A percentile compares a stretch with the other conserved stretches of the same genome.
Conservation (phyloP, 345 rosid genomes). For the Atalantia buxifolia region DNA sequence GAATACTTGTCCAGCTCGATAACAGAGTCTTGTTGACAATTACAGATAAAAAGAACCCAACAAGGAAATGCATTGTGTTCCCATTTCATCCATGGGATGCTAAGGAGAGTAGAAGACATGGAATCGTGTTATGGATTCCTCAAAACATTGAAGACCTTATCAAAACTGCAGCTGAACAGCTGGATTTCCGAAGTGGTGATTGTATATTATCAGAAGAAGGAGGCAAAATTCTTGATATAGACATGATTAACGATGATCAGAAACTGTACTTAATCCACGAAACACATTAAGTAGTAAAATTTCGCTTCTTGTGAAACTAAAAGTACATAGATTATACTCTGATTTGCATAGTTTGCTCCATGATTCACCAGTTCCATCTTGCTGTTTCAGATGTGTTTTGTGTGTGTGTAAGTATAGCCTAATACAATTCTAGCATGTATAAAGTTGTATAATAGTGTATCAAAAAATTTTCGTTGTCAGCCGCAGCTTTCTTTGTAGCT, state of each 20-base stretch:
- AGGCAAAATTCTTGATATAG: slow-evolving; percentile 62
- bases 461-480: too few relatives aligned
- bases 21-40: slow-evolving; percentile 7
- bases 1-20: too few relatives aligned
- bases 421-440: not conserved
- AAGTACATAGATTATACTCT: not conserved
- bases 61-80: slow-evolving; percentile 67
- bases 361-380: not conserved
- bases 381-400: not conserved
- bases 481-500: not conserved
- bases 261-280: slow-evolving; percentile 59
- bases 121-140: slow-evolving; percentile 77
- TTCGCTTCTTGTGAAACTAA: not conserved
- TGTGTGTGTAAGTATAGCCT: not conserved
- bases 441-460: too few relatives aligned
- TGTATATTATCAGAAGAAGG: slow-evolving; percentile 62
- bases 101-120: slow-evolving; percentile 46
- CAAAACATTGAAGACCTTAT: slow-evolving; percentile 48
- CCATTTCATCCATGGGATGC: slow-evolving; percentile 62
- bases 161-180: slow-evolving; percentile 44
- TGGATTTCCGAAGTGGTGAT: slow-evolving; percentile 33
- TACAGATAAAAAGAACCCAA: slow-evolving; percentile 36
- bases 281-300: slow-evolving; percentile 10
- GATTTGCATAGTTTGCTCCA: not conserved
- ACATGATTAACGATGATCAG: slow-evolving; percentile 67